These are phyloP conservation scores for Naematelia encephala DNA, from an alignment of 768 basidiomycete species.

Conservation along the genomic window DNA sequence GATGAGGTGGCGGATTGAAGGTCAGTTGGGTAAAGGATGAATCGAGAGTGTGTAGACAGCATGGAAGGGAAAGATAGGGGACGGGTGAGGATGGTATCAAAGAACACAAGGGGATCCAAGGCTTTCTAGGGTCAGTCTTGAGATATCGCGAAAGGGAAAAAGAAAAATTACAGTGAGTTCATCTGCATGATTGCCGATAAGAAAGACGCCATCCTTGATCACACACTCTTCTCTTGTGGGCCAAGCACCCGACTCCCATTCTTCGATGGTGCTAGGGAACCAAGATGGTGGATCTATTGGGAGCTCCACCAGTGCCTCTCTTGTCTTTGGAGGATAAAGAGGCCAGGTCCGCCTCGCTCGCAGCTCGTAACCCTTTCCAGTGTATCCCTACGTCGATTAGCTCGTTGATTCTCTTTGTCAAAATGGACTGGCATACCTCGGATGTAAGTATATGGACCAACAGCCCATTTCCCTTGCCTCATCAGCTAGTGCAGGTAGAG, in stretches of 20 bases:
- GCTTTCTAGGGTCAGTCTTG: slow-evolving; percentile 50
- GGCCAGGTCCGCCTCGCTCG: slow-evolving; percentile 81
- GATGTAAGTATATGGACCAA: slow-evolving; percentile 78
- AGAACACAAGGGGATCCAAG: slow-evolving; percentile 86
- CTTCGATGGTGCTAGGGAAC: slow-evolving; percentile 44
- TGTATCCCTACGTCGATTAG: slow-evolving; percentile 59
- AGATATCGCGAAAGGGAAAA: background rate
- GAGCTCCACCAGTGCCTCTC: slow-evolving; percentile 61
- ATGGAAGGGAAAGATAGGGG: slow-evolving; percentile 64
- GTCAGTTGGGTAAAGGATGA: slow-evolving; percentile 62
- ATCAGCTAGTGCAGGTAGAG: background rate
- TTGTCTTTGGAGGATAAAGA: slow-evolving; percentile 67
- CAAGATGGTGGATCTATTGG: slow-evolving; percentile 64
- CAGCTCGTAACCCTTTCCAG: slow-evolving; percentile 78
- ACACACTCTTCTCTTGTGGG: slow-evolving; percentile 33
- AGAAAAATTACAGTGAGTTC: slow-evolving; percentile 65
- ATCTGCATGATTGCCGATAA: slow-evolving; percentile 95
- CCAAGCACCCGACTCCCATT: slow-evolving; percentile 40
- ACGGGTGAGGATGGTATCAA: slow-evolving; percentile 37
- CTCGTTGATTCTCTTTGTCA: background rate
- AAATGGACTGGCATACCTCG: slow-evolving; percentile 54
- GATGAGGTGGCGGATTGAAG: slow-evolving; percentile 36
- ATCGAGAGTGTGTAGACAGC: slow-evolving; percentile 64
- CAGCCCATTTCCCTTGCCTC: slow-evolving; percentile 77
- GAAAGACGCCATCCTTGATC: slow-evolving; percentile 60